These are phyloP conservation scores for Leccinum ochraceum DNA, from an alignment of 768 basidiomycete genomes.

Conservation along the genomic window DNA sequence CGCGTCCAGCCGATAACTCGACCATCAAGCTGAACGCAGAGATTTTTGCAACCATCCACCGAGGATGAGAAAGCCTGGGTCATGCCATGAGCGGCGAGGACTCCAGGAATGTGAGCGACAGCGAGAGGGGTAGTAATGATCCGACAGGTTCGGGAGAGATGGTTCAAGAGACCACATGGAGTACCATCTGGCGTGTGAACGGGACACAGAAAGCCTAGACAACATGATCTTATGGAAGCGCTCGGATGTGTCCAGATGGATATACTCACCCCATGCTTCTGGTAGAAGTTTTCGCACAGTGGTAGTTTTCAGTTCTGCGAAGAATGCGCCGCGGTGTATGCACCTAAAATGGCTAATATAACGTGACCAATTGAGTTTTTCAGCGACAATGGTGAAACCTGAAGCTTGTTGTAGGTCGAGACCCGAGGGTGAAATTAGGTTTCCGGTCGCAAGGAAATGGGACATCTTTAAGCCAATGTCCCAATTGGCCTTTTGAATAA, in stretches of 20 bases:
- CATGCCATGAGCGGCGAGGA: slow-evolving; percentile 91
- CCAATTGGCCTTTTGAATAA: slow-evolving; percentile 77
- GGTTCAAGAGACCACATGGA: slow-evolving; percentile 97
- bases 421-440: slow-evolving; percentile 91
- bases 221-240: slow-evolving; percentile 11
- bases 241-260: background rate
- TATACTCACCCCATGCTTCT: slow-evolving; percentile 88
- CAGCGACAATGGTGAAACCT: slow-evolving; percentile 98
- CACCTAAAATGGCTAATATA: slow-evolving; percentile 98
- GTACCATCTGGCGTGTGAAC: slow-evolving; percentile 99
- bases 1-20: slow-evolving; percentile 92
- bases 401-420: slow-evolving; percentile 96
- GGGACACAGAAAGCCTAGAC: slow-evolving; percentile 89
- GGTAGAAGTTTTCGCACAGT: slow-evolving; percentile 95
- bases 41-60: slow-evolving; percentile 77
- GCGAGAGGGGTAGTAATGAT: slow-evolving; percentile 79
- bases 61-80: slow-evolving; percentile 81
- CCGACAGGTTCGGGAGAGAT: slow-evolving; percentile 90
- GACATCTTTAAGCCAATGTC: slow-evolving; percentile 89
- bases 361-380: slow-evolving; percentile 98
- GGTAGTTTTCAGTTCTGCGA: slow-evolving; percentile 97
- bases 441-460: slow-evolving; percentile 97
- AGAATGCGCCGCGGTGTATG: slow-evolving; percentile 99
- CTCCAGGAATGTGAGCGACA: slow-evolving; percentile 74
- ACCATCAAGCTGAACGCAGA: slow-evolving; percentile 95